Conservation (phyloP, 345 rosid genomes). For the Excoecaria cochinchinensis region DNA sequence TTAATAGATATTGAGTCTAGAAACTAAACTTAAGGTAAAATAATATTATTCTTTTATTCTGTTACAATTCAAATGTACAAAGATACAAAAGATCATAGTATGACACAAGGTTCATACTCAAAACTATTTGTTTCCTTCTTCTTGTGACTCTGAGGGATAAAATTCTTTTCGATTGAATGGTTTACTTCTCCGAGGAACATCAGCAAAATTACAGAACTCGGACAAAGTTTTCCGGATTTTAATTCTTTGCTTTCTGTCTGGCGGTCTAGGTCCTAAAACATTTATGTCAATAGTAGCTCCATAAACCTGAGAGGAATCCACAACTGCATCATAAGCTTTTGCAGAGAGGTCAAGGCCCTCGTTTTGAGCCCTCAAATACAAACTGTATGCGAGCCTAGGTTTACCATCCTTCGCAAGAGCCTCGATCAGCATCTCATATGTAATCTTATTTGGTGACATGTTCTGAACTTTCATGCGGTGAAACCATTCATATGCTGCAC, state of each 20-base stretch:
- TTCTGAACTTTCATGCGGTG: slow-evolving; percentile 66
- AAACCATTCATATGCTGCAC: slow-evolving; percentile 89
- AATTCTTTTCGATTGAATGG: slow-evolving; percentile 42
- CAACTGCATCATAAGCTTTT: slow-evolving; percentile 67
- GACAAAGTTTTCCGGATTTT: slow-evolving; percentile 30
- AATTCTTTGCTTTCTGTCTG: slow-evolving; percentile 39
- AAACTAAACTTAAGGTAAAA: too few species aligned
- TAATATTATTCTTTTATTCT: neutral
- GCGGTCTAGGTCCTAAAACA: slow-evolving; percentile 67
- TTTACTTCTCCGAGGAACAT: slow-evolving; percentile 39
- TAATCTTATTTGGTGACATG: slow-evolving; percentile 65
- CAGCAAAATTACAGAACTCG: slow-evolving; percentile 33
- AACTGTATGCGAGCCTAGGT: slow-evolving; percentile 73
- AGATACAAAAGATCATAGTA: slow-evolving; percentile 13
- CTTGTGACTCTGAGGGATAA: slow-evolving; percentile 13
- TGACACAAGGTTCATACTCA: neutral
- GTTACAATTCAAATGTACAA: slow-evolving; percentile 15
- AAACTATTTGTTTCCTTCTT: slow-evolving; percentile 18
- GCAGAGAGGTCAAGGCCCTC: slow-evolving; percentile 58
- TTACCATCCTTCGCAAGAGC: slow-evolving; percentile 72
- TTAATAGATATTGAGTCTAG: too few species aligned
- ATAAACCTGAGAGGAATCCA: slow-evolving; percentile 44
- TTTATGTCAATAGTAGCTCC: slow-evolving; percentile 62
- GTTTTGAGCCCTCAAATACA: slow-evolving; percentile 58
- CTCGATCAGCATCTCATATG: slow-evolving; percentile 73